Conservation (phyloP, 176 grass and related monocot genomes). For the Aegilops tauschii region DNA sequence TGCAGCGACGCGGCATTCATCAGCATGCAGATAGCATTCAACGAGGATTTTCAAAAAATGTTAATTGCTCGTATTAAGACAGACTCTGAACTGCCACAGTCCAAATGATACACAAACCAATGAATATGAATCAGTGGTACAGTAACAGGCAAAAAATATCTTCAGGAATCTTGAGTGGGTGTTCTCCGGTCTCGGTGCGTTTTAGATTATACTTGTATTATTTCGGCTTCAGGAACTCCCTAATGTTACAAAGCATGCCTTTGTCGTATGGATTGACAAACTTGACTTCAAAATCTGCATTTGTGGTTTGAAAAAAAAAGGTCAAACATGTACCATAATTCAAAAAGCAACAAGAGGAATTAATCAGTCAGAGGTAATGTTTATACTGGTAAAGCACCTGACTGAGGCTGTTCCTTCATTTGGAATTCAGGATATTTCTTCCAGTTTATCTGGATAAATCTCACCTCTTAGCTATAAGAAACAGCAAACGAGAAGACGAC, state of each 20-base stretch:
- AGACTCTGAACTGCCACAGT: neutral
- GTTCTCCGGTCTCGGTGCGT: neutral
- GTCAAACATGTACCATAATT: conserved; percentile 13
- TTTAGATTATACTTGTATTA: conserved; percentile 22
- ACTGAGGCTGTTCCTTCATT: conserved; percentile 53
- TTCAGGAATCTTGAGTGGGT: neutral
- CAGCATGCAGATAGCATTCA: neutral
- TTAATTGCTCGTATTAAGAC: neutral
- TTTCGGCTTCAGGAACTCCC: conserved; percentile 66
- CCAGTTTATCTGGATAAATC: conserved; percentile 96
- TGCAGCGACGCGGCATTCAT: neutral
- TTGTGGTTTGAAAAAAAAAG: neutral
- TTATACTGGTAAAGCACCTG: conserved; percentile 43
- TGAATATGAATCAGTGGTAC: conserved; percentile 2
- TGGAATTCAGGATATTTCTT: conserved; percentile 93
- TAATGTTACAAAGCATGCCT: conserved; percentile 70
- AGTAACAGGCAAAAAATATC: conserved; percentile 18
- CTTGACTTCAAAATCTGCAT: conserved; percentile 49
- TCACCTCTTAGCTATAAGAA: conserved; percentile 58
- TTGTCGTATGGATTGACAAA: conserved; percentile 91
- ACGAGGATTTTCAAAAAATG: conserved; percentile 11
- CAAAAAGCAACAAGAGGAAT: neutral
- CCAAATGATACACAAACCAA: conserved; percentile 20
- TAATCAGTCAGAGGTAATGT: neutral
- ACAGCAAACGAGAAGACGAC: conserved; percentile 43